Conservation (phyloP, 129 eudicot genomes). For the Calendula officinalis region DNA sequence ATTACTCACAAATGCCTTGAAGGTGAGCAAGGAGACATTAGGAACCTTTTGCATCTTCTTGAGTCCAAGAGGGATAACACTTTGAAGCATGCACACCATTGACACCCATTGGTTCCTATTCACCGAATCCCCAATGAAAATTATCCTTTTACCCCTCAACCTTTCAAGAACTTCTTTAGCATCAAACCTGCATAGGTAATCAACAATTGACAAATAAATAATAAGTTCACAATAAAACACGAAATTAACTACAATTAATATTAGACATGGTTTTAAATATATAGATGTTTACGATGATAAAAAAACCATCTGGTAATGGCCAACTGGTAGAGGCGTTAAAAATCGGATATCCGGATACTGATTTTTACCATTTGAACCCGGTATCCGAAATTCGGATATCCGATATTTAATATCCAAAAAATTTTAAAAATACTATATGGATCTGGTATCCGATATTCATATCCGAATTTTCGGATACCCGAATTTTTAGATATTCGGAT, state of each 20-base stretch:
- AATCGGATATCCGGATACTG: too few species aligned
- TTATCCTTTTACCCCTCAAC: conserved; percentile 39
- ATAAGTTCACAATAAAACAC: not conserved
- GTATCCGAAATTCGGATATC: too few species aligned
- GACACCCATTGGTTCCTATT: conserved; percentile 57
- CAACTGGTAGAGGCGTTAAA: too few species aligned
- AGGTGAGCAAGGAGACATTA: conserved; percentile 41
- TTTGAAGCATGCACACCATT: conserved; percentile 46
- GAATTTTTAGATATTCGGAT: too few species aligned
- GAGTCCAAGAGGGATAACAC: conserved; percentile 29
- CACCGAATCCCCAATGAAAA: conserved; percentile 52
- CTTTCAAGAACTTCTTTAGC: conserved; percentile 41
- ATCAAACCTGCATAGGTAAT: conserved; percentile 35
- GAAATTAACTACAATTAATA: not conserved
- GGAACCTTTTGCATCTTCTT: conserved; percentile 28
- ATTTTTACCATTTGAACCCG: too few species aligned
- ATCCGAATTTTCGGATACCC: too few species aligned
- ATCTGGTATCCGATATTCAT: too few species aligned
- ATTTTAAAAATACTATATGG: too few species aligned
- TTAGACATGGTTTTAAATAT: not conserved
- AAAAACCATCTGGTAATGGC: too few species aligned
- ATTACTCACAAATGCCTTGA: conserved; percentile 24
- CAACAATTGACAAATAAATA: not conserved
- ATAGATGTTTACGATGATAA: too few species aligned
- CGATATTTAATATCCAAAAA: too few species aligned